phyloP scores from a whole-genome alignment of 495 filamentous ascomycete species.

The Xylaria bambusicola region DNA sequence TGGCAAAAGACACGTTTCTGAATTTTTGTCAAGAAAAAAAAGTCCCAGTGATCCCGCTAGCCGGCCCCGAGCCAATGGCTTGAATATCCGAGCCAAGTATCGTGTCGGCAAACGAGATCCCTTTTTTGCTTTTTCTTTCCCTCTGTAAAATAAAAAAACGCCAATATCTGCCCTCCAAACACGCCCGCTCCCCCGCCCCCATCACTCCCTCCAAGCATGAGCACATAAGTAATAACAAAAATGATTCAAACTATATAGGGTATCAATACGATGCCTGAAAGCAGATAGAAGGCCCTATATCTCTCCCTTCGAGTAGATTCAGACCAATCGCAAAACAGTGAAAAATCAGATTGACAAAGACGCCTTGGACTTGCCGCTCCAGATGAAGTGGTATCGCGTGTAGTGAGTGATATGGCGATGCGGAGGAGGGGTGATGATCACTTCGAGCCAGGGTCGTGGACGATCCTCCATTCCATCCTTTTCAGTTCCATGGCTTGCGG shows the following conservation, averaged over 20 bases:
- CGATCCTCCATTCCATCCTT: neutral
- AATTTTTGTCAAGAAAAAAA: no score
- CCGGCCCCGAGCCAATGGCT: no score
- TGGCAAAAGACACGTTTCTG: no score
- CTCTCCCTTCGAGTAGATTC: neutral
- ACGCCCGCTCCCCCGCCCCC: neutral
- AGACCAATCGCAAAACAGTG: neutral
- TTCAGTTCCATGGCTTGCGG: neutral
- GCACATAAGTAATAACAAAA: neutral
- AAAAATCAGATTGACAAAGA: neutral
- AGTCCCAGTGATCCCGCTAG: no score
- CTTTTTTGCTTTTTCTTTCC: neutral
- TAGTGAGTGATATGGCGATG: neutral
- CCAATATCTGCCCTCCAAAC: neutral
- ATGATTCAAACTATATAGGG: slow-evolving; percentile 21
- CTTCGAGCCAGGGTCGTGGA: neutral
- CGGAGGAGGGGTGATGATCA: neutral
- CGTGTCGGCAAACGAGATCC: slow-evolving; percentile 8
- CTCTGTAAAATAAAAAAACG: neutral
- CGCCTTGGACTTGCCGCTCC: neutral
- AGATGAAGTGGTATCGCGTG: neutral
- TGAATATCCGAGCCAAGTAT: slow-evolving; percentile 5
- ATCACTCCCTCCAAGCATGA: neutral
- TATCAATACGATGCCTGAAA: slow-evolving; percentile 34
- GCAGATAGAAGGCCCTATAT: slow-evolving; percentile 13